Evolutionary conservation across 2,329 filamentous ascomycete species (phyloP).

Genomic region (Ceratocystis colombiana): DNA sequence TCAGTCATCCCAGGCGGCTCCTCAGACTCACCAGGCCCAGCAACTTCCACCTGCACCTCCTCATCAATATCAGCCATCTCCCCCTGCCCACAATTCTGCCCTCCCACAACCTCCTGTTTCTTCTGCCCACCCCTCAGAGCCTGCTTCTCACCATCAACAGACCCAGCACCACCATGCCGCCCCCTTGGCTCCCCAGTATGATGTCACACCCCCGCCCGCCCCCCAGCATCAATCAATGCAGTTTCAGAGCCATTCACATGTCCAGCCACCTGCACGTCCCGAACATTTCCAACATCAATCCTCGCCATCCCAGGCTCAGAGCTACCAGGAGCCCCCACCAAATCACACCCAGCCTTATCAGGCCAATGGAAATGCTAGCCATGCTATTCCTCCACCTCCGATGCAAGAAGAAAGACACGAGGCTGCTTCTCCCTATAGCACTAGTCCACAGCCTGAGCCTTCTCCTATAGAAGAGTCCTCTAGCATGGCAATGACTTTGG

Average conservation of each 20-base stretch:
- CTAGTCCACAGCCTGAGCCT: conserved; percentile 3
- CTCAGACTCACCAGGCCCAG: not conserved
- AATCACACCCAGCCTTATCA: conserved; percentile 4
- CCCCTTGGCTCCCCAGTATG: not conserved
- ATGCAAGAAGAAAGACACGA: not conserved
- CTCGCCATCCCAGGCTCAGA: not conserved
- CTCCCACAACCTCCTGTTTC: not conserved
- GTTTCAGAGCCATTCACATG: not conserved
- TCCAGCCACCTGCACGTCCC: conserved; percentile 1
- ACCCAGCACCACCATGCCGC: not conserved
- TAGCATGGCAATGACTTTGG: conserved; percentile 25
- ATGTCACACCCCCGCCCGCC: not conserved
- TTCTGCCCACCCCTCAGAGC: conserved; percentile 6
- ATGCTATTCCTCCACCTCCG: not conserved
- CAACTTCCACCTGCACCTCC: conserved; percentile 6
- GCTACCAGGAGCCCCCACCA: conserved; percentile 22
- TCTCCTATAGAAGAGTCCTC: conserved; percentile 25
- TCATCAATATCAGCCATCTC: conserved; percentile 5
- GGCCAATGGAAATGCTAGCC: not conserved
- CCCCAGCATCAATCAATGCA: conserved; percentile 2
- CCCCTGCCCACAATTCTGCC: conserved; percentile 6
- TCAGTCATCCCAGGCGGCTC: not conserved
- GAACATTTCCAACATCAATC: conserved; percentile 15
- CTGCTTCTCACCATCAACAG: not conserved
- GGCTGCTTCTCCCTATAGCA: conserved; percentile 5